Conservation (phyloP, 2,329 filamentous ascomycete species). For the Pseudogymnoascus verrucosus region DNA sequence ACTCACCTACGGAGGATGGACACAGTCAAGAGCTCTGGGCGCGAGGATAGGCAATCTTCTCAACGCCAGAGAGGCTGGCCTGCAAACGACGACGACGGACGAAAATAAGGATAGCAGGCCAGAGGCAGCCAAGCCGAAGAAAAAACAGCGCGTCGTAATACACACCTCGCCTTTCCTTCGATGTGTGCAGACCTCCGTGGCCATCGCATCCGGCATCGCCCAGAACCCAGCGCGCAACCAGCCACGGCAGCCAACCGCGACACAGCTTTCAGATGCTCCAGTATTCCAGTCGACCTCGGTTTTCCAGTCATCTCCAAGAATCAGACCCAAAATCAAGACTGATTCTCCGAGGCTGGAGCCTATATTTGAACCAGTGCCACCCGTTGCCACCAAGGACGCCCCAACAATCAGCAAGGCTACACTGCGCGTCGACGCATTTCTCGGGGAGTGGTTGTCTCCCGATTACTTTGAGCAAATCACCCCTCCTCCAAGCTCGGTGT, state of each 20-base stretch:
- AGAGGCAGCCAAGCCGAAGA: slow-evolving; percentile 36
- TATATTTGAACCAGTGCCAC: slow-evolving; percentile 22
- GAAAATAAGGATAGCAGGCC: slow-evolving; percentile 14
- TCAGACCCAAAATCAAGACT: slow-evolving; percentile 20
- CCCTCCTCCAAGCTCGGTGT: slow-evolving; percentile 72
- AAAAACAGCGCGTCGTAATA: slow-evolving; percentile 70
- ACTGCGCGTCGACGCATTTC: slow-evolving; percentile 80
- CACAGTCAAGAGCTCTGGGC: slow-evolving; percentile 75
- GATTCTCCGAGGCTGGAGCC: slow-evolving; percentile 23
- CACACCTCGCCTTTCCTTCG: slow-evolving; percentile 91
- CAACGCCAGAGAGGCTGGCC: slow-evolving; percentile 38
- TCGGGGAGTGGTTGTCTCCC: slow-evolving; percentile 91
- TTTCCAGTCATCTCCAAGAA: slow-evolving; percentile 24
- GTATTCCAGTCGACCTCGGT: slow-evolving; percentile 6
- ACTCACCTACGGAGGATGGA: slow-evolving; percentile 89
- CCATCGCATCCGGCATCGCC: slow-evolving; percentile 76
- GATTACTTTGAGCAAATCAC: slow-evolving; percentile 92
- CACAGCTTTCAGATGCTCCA: slow-evolving; percentile 13
- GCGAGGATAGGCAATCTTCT: slow-evolving; percentile 71
- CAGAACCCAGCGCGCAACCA: slow-evolving; percentile 40
- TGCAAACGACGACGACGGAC: slow-evolving; percentile 23
- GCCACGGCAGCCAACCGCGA: slow-evolving; percentile 21
- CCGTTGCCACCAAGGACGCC: slow-evolving; percentile 14
- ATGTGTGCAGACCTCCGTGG: slow-evolving; percentile 87
- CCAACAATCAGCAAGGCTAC: slow-evolving; percentile 45